Evolutionary conservation across 2,329 filamentous ascomycete species (phyloP).

Genomic region (Waltergamsia citrina): DNA sequence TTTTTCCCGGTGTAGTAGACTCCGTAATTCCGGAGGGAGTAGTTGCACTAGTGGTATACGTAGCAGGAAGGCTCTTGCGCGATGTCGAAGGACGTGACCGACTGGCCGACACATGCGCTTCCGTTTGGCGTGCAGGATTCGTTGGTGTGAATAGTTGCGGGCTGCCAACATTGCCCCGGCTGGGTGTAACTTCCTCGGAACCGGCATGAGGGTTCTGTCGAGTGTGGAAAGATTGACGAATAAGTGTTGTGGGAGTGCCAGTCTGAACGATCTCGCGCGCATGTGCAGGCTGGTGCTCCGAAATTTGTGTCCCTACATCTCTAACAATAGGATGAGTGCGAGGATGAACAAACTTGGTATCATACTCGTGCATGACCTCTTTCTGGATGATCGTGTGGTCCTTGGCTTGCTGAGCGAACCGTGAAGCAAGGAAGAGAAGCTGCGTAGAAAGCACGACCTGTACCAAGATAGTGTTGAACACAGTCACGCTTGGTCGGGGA

Average conservation of each 20-base stretch:
- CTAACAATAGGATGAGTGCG: slow-evolving; percentile 70
- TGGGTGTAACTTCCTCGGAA: slow-evolving; percentile 40
- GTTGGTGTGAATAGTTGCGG: slow-evolving; percentile 34
- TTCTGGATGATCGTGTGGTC: slow-evolving; percentile 79
- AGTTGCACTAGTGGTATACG: slow-evolving; percentile 17
- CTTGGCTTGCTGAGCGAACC: slow-evolving; percentile 76
- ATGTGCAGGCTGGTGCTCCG: slow-evolving; percentile 32
- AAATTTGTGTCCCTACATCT: slow-evolving; percentile 73
- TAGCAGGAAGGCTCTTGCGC: slow-evolving; percentile 23
- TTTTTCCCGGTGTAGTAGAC: slow-evolving; percentile 10
- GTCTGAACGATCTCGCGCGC: slow-evolving; percentile 32
- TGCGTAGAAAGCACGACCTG: slow-evolving; percentile 68
- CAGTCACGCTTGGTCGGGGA: slow-evolving; percentile 73
- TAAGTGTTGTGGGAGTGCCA: slow-evolving; percentile 47
- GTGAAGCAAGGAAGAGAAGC: slow-evolving; percentile 61
- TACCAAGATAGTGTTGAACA: slow-evolving; percentile 73
- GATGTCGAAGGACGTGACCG: slow-evolving; percentile 10
- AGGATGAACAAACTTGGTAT: slow-evolving; percentile 90
- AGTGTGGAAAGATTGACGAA: slow-evolving; percentile 70
- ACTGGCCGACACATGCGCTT: slow-evolving; percentile 19
- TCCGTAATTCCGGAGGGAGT: slow-evolving; percentile 9
- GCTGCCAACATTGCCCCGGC: slow-evolving; percentile 22
- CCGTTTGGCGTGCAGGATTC: slow-evolving; percentile 18
- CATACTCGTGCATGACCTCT: slow-evolving; percentile 91
- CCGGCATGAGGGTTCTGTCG: slow-evolving; percentile 74